Evolutionary conservation across 2,329 filamentous ascomycete species (phyloP), one percentile per base, ranked within the genome.

Genomic region (Penicillium vulpinum): DNA sequence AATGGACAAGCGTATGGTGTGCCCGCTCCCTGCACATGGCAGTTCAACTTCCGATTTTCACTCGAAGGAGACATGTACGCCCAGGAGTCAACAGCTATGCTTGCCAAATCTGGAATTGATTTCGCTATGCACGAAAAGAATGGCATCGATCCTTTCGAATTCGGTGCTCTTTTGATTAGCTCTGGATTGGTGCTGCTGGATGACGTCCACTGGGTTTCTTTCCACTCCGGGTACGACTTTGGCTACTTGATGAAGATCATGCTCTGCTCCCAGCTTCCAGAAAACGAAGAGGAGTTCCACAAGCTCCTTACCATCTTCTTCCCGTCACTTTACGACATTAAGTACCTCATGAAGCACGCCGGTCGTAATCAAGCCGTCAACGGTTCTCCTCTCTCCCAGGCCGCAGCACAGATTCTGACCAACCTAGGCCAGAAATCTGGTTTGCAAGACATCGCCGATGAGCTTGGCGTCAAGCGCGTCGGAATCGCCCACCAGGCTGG

Each of bases 11-110:
- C 76, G 26, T 82, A 83, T 62, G 77, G 75, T 21, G 72, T 80
- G n/a, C 74, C 75, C 35, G 87, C 91, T 57, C 93, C 91, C 16
- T 95, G 90, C 71, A 95, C 93, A 18, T 99, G 94, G 94, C 93
- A 97, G 67, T 99, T 99, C 83, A 97, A 99, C 81, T 99, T 99
- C 78, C 89, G 92, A 67, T 99, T 97, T 75, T 94, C 91, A 1
- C 82, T 97, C 10, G 90, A 94, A 64, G 87, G 93, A 38, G 94
- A 99, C 77, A 99, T 99, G 94, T 97, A 95, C 77, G 94, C 95
- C 62, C 89, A 96, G 72, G 89, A 92, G 56, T 97, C 92, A 16
- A 97, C 97, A 64, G 89, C 94, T 63, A 91, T 96, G 66, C 83
- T 97, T 21, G 88, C 91, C 66, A 88, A 91, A 68, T 91, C 91